These are phyloP conservation scores for Debaryomyces robertsiae DNA, from an alignment of 1,139 yeast species.

Conservation along the genomic window DNA sequence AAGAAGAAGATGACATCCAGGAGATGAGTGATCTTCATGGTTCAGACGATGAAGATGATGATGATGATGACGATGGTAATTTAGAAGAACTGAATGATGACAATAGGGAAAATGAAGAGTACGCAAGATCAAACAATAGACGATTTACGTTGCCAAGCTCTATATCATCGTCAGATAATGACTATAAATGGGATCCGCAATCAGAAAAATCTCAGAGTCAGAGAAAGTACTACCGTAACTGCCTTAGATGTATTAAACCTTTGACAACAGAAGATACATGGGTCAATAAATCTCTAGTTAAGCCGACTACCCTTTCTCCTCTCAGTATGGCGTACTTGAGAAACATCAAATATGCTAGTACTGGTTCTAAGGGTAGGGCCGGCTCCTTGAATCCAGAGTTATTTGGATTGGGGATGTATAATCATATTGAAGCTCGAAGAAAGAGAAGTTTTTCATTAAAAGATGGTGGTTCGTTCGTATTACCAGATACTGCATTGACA, in stretches of 20 bases:
- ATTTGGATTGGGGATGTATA: not conserved
- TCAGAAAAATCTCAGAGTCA: conserved; percentile 40
- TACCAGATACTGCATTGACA: conserved; percentile 35
- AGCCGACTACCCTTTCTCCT: conserved; percentile 43
- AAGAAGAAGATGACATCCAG: conserved; percentile 34
- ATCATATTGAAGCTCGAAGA: conserved; percentile 9
- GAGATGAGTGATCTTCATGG: conserved; percentile 37
- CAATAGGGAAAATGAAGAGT: conserved; percentile 21
- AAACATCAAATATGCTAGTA: conserved; percentile 27
- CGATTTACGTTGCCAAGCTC: conserved; percentile 12
- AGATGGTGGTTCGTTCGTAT: conserved; percentile 20
- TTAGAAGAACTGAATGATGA: conserved; percentile 23
- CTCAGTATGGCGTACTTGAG: conserved; percentile 28
- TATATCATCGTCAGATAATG: conserved; percentile 12
- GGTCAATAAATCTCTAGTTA: conserved; percentile 52
- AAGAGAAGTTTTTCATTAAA: conserved; percentile 21
- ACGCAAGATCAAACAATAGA: conserved; percentile 12
- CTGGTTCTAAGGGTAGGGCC: conserved; percentile 18
- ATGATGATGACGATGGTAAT: conserved; percentile 36
- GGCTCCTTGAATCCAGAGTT: conserved; percentile 24
- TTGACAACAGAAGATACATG: conserved; percentile 55
- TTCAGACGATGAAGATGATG: conserved; percentile 42
- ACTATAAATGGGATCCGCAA: conserved; percentile 52
- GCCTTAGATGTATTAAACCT: conserved; percentile 60
- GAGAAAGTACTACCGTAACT: conserved; percentile 52